phyloP scores from a whole-genome alignment of 148 eudicot species.

The Silene latifolia region DNA sequence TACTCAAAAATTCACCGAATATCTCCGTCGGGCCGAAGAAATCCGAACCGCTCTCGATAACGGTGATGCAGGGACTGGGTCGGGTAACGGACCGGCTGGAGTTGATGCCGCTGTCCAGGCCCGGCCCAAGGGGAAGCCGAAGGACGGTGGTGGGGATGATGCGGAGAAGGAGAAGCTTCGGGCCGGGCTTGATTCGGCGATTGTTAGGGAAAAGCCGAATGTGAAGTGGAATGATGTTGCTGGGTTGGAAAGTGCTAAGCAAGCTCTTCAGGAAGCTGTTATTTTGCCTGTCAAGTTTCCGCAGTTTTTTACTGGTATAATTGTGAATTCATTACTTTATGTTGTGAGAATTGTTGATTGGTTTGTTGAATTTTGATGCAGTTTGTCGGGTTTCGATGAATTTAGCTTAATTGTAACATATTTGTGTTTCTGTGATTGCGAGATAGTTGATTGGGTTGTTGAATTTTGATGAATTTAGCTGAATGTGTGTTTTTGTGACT shows the following conservation, averaged over 20 bases:
- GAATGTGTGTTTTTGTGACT: background rate
- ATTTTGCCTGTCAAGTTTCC: conserved; percentile 96
- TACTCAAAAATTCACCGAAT: conserved; percentile 85
- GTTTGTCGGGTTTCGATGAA: background rate
- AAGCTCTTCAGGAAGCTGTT: conserved; percentile 96
- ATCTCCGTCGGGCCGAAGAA: conserved; percentile 92
- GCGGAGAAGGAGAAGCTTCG: conserved; percentile 74
- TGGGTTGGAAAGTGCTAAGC: conserved; percentile 95
- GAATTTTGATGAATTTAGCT: background rate
- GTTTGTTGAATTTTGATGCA: too few species aligned
- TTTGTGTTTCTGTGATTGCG: background rate
- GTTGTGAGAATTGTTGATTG: too few species aligned
- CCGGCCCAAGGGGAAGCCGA: conserved; percentile 70
- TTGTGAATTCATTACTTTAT: too few species aligned
- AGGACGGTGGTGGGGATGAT: conserved; percentile 85
- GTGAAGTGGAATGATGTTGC: conserved; percentile 98
- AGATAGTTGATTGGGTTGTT: background rate
- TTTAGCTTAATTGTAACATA: too few species aligned
- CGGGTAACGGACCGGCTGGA: conserved; percentile 62
- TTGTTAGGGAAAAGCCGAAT: conserved; percentile 90
- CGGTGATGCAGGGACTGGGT: conserved; percentile 35
- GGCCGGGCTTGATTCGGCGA: conserved; percentile 86
- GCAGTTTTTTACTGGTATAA: conserved; percentile 75
- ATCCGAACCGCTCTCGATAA: conserved; percentile 84
- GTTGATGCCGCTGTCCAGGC: conserved; percentile 82